Conservation (phyloP, 2,329 filamentous ascomycete species). For the Colletotrichum theobromicola region DNA sequence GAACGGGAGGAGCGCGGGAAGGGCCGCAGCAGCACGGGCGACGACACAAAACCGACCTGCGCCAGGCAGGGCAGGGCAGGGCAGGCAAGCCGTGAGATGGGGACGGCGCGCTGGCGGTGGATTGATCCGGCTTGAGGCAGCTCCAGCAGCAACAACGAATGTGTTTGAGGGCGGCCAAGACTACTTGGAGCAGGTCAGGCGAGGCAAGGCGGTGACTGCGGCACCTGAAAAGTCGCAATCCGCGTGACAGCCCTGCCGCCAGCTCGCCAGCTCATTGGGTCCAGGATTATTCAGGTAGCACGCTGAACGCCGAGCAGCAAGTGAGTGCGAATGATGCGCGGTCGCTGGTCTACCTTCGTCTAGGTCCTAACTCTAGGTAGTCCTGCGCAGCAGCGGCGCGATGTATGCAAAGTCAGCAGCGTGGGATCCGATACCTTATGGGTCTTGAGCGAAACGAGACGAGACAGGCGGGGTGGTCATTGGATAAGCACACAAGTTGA, state of each 20-base stretch:
- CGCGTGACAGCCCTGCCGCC: slow-evolving; percentile 4
- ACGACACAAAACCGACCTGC: not conserved
- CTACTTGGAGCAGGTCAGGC: not conserved
- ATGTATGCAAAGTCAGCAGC: not conserved
- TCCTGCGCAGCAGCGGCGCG: not conserved
- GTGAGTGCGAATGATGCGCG: not conserved
- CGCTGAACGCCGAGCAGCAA: not conserved
- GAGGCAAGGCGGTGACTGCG: slow-evolving; percentile 6
- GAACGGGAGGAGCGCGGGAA: slow-evolving; percentile 11
- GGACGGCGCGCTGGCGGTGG: not conserved
- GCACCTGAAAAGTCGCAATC: not conserved
- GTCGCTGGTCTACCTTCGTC: not conserved
- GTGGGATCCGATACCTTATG: slow-evolving; percentile 7
- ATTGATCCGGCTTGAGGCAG: not conserved
- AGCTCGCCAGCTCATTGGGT: not conserved
- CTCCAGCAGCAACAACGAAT: not conserved
- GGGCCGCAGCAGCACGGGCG: not conserved
- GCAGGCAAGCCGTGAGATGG: not conserved
- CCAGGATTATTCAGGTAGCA: not conserved
- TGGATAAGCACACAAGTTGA: no score
- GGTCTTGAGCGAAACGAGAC: not conserved
- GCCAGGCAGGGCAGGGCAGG: not conserved
- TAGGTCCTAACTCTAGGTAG: no score
- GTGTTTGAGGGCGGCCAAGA: not conserved
- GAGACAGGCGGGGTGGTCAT: not conserved